A percentile compares a stretch with the other conserved stretches of the same genome.
phyloP scores from a whole-genome alignment of 2,329 filamentous ascomycete species.

The Thielaviopsis euricoi region DNA sequence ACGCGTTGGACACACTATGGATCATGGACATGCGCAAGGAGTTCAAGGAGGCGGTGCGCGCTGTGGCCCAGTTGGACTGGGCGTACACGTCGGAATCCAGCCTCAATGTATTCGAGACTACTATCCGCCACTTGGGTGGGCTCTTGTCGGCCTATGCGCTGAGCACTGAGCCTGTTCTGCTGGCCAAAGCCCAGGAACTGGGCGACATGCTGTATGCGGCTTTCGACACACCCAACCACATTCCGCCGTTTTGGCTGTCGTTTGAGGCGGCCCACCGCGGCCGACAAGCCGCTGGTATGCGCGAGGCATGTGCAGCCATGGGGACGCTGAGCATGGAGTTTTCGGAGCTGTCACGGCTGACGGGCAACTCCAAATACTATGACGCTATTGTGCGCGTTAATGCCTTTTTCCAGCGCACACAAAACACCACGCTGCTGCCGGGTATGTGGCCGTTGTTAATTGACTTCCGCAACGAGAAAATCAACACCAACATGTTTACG shows the following conservation, averaged over 20 bases:
- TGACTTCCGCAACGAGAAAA: slow-evolving; percentile 24
- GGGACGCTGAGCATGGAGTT: slow-evolving; percentile 64
- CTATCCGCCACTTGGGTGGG: slow-evolving; percentile 36
- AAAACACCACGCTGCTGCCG: slow-evolving; percentile 53
- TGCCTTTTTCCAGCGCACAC: slow-evolving; percentile 48
- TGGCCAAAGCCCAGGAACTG: slow-evolving; percentile 33
- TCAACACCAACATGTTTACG: slow-evolving; percentile 27
- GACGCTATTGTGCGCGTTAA: slow-evolving; percentile 63
- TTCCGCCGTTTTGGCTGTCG: slow-evolving; percentile 29
- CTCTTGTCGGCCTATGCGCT: slow-evolving; percentile 35
- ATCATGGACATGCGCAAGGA: slow-evolving; percentile 44
- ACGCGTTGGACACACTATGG: slow-evolving; percentile 43
- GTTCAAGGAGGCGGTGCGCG: slow-evolving; percentile 35
- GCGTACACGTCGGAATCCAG: slow-evolving; percentile 25
- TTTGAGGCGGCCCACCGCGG: slow-evolving; percentile 27
- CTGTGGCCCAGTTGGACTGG: slow-evolving; percentile 33
- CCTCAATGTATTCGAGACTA: slow-evolving; percentile 38
- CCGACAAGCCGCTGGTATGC: slow-evolving; percentile 31
- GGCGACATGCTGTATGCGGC: slow-evolving; percentile 37
- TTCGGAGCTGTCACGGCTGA: slow-evolving; percentile 56
- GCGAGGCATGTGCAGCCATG: slow-evolving; percentile 29
- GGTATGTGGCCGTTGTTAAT: slow-evolving; percentile 59
- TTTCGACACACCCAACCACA: slow-evolving; percentile 37
- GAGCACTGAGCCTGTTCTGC: slow-evolving; percentile 26
- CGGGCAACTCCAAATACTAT: slow-evolving; percentile 56